Evolutionary conservation across 768 basidiomycete species (phyloP).

Genomic region (Termitomyces sp.): DNA sequence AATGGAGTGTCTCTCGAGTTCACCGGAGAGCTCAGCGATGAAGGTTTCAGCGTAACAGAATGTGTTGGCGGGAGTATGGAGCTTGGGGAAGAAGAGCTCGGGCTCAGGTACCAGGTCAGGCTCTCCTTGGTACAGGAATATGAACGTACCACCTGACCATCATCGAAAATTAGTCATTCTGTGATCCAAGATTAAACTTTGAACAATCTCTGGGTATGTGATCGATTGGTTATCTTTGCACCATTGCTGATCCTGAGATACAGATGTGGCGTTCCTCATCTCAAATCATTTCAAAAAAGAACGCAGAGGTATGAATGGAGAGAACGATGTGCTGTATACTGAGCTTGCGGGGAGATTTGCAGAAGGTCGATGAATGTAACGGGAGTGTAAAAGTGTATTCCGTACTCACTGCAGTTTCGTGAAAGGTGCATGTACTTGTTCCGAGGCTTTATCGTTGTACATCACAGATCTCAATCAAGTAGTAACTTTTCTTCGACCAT

Average conservation of each 20-base stretch:
- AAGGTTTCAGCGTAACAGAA: slow-evolving; percentile 94
- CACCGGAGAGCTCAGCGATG: slow-evolving; percentile 85
- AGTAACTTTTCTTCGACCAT: too few relatives aligned
- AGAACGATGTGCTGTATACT: slow-evolving; percentile 28
- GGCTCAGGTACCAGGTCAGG: slow-evolving; percentile 80
- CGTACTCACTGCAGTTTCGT: not conserved
- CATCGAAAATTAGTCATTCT: slow-evolving; percentile 61
- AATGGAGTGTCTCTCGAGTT: slow-evolving; percentile 87
- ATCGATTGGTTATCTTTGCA: not conserved
- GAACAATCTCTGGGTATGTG: slow-evolving; percentile 87
- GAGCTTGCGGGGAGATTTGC: slow-evolving; percentile 28
- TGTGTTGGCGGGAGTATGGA: slow-evolving; percentile 97
- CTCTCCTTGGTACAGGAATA: too few relatives aligned
- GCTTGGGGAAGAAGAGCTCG: slow-evolving; percentile 81
- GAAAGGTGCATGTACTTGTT: not conserved
- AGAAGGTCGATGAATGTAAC: not conserved
- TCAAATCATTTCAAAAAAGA: slow-evolving; percentile 77
- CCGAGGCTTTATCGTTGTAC: not conserved
- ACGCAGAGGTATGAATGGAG: slow-evolving; percentile 32
- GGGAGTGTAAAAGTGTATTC: not conserved
- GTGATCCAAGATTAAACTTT: slow-evolving; percentile 91
- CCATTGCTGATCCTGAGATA: slow-evolving; percentile 6
- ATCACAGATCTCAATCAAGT: not conserved
- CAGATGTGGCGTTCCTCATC: slow-evolving; percentile 83
- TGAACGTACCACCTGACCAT: not conserved